Conservation (phyloP, 2,329 filamentous ascomycete genomes). For the Colletotrichum sp. region DNA sequence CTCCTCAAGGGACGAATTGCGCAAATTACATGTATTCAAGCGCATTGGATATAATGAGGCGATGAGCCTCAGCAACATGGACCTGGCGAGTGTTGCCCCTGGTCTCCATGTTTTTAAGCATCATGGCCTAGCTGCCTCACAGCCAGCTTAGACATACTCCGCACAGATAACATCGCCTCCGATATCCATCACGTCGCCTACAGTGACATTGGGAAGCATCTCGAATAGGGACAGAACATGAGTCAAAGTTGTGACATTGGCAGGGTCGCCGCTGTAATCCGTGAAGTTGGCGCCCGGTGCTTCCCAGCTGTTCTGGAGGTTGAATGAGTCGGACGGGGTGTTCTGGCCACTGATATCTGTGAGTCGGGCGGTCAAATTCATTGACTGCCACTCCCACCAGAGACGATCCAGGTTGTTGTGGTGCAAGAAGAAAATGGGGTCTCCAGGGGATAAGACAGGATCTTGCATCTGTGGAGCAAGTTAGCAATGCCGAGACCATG, state of each 20-base stretch:
- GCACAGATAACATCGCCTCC: slow-evolving; percentile 24
- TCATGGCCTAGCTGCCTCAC: neutral
- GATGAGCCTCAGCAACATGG: too few relatives aligned
- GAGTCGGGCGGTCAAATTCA: slow-evolving; percentile 1
- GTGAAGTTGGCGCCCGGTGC: neutral
- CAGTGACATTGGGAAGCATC: slow-evolving; percentile 23
- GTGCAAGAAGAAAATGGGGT: neutral
- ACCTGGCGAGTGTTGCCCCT: too few relatives aligned
- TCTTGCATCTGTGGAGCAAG: neutral
- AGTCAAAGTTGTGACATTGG: slow-evolving; percentile 24
- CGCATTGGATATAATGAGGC: too few relatives aligned
- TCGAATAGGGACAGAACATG: slow-evolving; percentile 29
- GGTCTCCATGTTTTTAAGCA: too few relatives aligned
- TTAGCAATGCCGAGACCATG: neutral
- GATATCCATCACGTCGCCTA: slow-evolving; percentile 33
- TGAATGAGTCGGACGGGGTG: neutral
- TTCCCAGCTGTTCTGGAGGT: neutral
- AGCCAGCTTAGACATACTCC: slow-evolving; percentile 23
- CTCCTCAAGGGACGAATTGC: too few relatives aligned
- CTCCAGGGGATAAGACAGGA: neutral
- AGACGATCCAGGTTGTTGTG: neutral
- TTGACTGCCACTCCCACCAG: neutral
- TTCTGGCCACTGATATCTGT: neutral
- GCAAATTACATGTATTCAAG: too few relatives aligned
- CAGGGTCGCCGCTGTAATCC: slow-evolving; percentile 18